Evolutionary conservation across 2,329 filamentous ascomycete genomes (phyloP).

Genomic region (Colletotrichum aenigma): DNA sequence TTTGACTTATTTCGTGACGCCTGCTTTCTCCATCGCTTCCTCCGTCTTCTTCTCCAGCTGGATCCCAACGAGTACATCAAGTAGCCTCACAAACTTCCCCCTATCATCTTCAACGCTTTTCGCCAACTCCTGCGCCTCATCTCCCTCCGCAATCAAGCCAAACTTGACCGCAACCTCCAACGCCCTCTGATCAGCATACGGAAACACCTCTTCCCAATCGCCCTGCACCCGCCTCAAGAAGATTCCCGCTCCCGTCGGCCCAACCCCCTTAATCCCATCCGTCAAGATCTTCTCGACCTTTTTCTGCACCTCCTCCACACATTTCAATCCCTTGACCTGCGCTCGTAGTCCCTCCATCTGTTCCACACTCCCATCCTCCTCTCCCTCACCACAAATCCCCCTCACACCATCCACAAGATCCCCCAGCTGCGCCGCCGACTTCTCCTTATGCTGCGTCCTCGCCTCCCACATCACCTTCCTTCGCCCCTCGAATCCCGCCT

Average conservation of each 20-base stretch:
- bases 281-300: neutral
- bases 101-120: neutral
- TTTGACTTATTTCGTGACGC: neutral
- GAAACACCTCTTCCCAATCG: neutral
- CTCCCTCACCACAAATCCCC: neutral
- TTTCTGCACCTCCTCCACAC: neutral
- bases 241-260: neutral
- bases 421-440: conserved; percentile 44
- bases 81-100: neutral
- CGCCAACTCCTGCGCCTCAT: neutral
- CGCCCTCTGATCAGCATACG: neutral
- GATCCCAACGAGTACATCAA: conserved; percentile 5
- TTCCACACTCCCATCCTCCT: neutral
- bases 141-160: neutral
- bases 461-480: conserved; percentile 43
- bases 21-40: neutral
- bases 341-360: neutral
- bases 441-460: conserved; percentile 47
- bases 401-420: neutral
- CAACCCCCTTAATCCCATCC: neutral
- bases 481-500: conserved; percentile 38
- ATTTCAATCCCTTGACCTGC: neutral
- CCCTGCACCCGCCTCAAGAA: neutral
- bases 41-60: neutral
- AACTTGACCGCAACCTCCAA: neutral